Evolutionary conservation across 345 rosid species (phyloP), one percentile per base, ranked within the genome.

Genomic region (Moricandia arvensis): DNA sequence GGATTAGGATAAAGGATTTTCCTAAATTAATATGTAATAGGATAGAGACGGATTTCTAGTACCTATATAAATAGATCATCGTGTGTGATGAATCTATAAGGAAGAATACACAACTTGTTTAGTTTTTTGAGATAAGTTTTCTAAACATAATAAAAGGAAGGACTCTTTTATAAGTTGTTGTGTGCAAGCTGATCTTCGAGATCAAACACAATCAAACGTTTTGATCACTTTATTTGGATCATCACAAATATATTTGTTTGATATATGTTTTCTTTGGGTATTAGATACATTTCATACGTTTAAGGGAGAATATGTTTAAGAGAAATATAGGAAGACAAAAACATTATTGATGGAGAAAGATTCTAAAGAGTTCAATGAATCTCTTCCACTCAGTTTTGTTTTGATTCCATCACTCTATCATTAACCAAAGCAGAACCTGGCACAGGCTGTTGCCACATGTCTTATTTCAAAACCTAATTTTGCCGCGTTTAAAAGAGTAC

Each of bases 391-490:
- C 26, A 18, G 16, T 68, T 51, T 45, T 35, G 53, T n/a, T n/a
- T n/a, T n/a, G n/a, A 47, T 45, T 45, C 68, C 31, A 59, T 59
- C 67, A n/a, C 54, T 75, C 54, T 16, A 61, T 68, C 69, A 60
- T 5, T 8, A 38, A 65, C 62, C 57, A 34, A 63, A 54, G 13
- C 58, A 65, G 41, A 53, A 47, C 21, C 53, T 67, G 47, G 74
- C 43, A 69, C 38, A 8, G 75, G 66, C n/a, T 70, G 6, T 76
- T 31, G 60, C 71, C 80, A 71, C 38, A 43, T 71, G 75, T 64
- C 26, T 6, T 34, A 6, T 57, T 77, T 77, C 66, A 41, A 76
- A 62, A 76, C 59, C 33, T 69, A 38, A 37, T 6, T 60, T 69
- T 69, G 75, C 75, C 70, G 79, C 79, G 69, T 68, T 68, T 75